phyloP scores from a whole-genome alignment of 352 stramenopile species.

The Aphanomyces invadans region DNA sequence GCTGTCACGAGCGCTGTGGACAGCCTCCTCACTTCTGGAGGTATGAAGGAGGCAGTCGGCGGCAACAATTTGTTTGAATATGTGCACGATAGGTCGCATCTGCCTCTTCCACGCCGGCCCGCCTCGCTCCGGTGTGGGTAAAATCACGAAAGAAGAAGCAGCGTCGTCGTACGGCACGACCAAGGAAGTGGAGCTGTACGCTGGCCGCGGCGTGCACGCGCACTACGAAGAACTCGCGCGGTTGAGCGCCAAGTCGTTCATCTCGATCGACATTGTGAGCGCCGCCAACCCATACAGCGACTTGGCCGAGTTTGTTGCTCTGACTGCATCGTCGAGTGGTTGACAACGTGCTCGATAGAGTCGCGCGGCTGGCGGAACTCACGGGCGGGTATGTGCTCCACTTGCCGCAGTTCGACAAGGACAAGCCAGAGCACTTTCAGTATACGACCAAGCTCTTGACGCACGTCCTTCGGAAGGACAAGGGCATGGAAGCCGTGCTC shows the following conservation, averaged over 20 bases:
- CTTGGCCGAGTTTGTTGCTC: conserved; percentile 39
- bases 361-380: conserved; percentile 71
- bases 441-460: conserved; percentile 29
- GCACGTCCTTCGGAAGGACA: conserved; percentile 64
- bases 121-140: conserved; percentile 63
- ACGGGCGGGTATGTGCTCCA: conserved; percentile 80
- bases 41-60: too few species aligned
- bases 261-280: conserved; percentile 80
- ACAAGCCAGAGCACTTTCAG: conserved; percentile 54
- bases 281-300: conserved; percentile 80
- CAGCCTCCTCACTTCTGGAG: conserved; percentile 45
- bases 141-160: conserved; percentile 71
- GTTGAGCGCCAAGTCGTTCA: conserved; percentile 63
- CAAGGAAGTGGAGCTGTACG: conserved; percentile 81
- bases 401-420: conserved; percentile 83
- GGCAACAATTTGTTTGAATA: too few species aligned
- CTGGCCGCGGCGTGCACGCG: conserved; percentile 47
- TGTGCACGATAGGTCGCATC: conserved; percentile 53
- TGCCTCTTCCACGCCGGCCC: conserved; percentile 70
- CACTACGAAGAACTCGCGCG: conserved; percentile 58
- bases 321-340: not conserved
- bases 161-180: conserved; percentile 74
- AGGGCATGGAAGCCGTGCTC: conserved; percentile 79
- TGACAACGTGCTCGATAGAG: conserved; percentile 18
- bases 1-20: conserved; percentile 74